These are phyloP conservation scores for Cladosporium sp. DNA, from an alignment of 2,329 filamentous ascomycete species.

Conservation along the genomic window DNA sequence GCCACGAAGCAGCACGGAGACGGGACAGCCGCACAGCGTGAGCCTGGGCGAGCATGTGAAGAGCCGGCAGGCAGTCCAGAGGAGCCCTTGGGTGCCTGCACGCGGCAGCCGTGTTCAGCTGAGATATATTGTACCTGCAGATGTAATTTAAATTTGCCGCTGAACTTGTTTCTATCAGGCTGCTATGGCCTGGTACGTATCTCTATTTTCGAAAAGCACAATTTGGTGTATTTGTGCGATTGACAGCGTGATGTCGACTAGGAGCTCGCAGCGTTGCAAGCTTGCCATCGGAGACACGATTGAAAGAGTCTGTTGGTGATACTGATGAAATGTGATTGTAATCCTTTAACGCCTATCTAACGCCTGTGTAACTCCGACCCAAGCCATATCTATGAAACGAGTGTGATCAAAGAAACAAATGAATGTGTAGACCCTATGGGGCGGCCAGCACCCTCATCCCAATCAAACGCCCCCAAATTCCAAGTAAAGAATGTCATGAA, in stretches of 20 bases:
- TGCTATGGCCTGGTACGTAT: background rate
- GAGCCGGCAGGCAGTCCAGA: background rate
- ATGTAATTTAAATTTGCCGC: background rate
- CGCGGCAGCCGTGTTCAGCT: background rate
- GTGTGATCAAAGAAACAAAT: background rate
- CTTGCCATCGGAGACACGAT: background rate
- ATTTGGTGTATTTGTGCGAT: background rate
- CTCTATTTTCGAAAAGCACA: background rate
- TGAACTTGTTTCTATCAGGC: background rate
- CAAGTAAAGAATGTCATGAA: background rate
- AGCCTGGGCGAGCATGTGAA: slow-evolving; percentile 2
- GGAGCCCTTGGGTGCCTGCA: background rate
- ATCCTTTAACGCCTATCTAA: background rate
- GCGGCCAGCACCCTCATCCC: background rate
- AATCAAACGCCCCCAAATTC: background rate
- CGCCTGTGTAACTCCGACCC: background rate
- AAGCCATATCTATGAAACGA: background rate
- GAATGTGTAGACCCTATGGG: background rate
- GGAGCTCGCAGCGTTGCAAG: background rate
- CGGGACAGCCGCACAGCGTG: background rate
- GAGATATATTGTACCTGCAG: background rate
- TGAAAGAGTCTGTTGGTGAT: background rate
- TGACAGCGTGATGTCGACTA: background rate
- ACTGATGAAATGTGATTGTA: background rate
- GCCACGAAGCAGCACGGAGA: background rate